A percentile compares a stretch with the other conserved stretches of the same genome.
Conservation (phyloP, 2,329 filamentous ascomycete species). For the Cryphonectria nitschkei region DNA sequence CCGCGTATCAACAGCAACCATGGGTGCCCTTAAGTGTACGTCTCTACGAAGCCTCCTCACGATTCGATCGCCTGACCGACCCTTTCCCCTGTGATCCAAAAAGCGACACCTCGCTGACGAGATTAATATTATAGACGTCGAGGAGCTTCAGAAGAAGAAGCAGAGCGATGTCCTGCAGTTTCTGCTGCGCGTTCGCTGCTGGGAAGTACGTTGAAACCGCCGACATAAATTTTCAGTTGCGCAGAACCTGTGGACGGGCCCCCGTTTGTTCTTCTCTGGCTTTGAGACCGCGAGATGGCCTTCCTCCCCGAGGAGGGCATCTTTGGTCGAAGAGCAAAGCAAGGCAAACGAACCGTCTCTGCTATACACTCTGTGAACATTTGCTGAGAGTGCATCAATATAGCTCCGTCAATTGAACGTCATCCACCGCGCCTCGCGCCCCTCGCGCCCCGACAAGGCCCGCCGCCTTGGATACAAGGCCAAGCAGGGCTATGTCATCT, state of each 20-base stretch:
- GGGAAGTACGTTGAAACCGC: conserved; percentile 81
- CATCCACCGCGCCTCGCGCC: conserved; percentile 98
- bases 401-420: conserved; percentile 99
- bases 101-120: conserved; percentile 21
- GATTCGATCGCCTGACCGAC: conserved; percentile 19
- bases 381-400: conserved; percentile 99
- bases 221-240: conserved; percentile 36
- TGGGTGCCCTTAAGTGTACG: conserved; percentile 95
- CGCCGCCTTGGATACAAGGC: conserved; percentile 99
- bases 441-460: conserved; percentile 99
- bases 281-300: conserved; percentile 7
- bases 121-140: conserved; percentile 64
- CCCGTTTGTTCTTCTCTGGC: conserved; percentile 20
- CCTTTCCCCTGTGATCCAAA: not conserved
- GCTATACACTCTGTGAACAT: conserved; percentile 99
- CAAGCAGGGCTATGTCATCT: conserved; percentile 99
- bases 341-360: conserved; percentile 54
- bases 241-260: conserved; percentile 34
- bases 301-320: not conserved
- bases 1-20: conserved; percentile 61
- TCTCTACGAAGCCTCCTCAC: conserved; percentile 7
- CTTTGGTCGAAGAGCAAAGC: conserved; percentile 32
- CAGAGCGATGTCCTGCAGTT: conserved; percentile 99
- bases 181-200: conserved; percentile 99
- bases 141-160: conserved; percentile 99